Percentiles rank a stretch among this genome's conserved stretches.
phyloP scores from a whole-genome alignment of 768 basidiomycete genomes.

The Phaffia australis region DNA sequence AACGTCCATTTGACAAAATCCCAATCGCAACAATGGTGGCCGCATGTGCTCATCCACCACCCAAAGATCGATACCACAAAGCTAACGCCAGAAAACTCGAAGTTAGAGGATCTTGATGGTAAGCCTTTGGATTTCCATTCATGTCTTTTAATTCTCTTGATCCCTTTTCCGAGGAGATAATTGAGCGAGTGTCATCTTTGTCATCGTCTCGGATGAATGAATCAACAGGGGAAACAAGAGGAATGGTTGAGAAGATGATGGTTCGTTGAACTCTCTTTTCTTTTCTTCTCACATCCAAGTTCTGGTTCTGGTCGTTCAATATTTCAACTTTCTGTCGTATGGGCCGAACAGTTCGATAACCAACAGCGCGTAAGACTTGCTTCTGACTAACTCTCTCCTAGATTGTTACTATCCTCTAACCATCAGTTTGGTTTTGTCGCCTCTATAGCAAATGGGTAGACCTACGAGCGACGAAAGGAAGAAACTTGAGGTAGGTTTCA shows the following conservation, averaged over 20 bases:
- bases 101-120: constrained; percentile 90
- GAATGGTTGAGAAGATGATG: constrained; percentile 99
- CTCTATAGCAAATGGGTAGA: constrained; percentile 74
- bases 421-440: too few species aligned
- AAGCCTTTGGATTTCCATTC: constrained; percentile 21
- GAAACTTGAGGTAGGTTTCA: constrained; percentile 63
- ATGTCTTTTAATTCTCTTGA: neutral
- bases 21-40: constrained; percentile 91
- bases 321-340: constrained; percentile 14
- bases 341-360: constrained; percentile 38
- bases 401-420: neutral
- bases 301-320: neutral
- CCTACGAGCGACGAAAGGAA: constrained; percentile 89
- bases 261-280: constrained; percentile 43
- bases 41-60: constrained; percentile 85
- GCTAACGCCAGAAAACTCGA: constrained; percentile 89
- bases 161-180: neutral
- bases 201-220: neutral
- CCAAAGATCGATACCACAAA: constrained; percentile 94
- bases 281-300: neutral
- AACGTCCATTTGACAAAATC: constrained; percentile 74
- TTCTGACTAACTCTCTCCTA: neutral
- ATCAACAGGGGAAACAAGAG: constrained; percentile 43
- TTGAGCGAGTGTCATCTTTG: too few species aligned
- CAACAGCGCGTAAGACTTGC: constrained; percentile 38